phyloP scores from a whole-genome alignment of 495 filamentous ascomycete species.

The Neurospora sp. region DNA sequence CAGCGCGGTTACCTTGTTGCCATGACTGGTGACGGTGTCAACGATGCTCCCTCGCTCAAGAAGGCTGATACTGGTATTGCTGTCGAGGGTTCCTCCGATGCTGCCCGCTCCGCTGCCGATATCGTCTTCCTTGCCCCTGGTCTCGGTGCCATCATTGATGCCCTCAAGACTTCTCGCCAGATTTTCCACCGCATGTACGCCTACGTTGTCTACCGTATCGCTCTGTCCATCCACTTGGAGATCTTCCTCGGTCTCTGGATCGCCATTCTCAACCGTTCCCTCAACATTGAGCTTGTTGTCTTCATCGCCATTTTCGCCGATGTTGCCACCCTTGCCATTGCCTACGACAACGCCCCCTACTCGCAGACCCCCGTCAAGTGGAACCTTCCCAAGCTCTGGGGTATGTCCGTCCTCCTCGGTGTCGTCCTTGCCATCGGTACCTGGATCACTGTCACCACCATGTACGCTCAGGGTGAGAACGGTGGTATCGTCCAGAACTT shows the following conservation, averaged over 20 bases:
- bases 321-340: constrained; percentile 85
- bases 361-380: constrained; percentile 82
- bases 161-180: constrained; percentile 86
- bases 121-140: constrained; percentile 89
- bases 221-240: constrained; percentile 80
- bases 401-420: constrained; percentile 76
- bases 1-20: constrained; percentile 93
- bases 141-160: constrained; percentile 86
- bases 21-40: constrained; percentile 98
- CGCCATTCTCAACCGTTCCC: constrained; percentile 67
- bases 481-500: constrained; percentile 83
- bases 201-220: constrained; percentile 93
- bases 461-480: constrained; percentile 52
- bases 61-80: constrained; percentile 93
- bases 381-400: constrained; percentile 90
- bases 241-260: constrained; percentile 90
- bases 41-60: constrained; percentile 92
- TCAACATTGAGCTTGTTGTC: constrained; percentile 80
- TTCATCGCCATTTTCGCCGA: constrained; percentile 94
- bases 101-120: constrained; percentile 84
- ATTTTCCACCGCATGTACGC: constrained; percentile 98
- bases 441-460: constrained; percentile 75
- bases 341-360: constrained; percentile 88
- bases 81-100: constrained; percentile 87
- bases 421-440: constrained; percentile 70